These are phyloP conservation scores for Plenodomus lindquistii DNA, from an alignment of 2,329 filamentous ascomycete species.

Conservation along the genomic window DNA sequence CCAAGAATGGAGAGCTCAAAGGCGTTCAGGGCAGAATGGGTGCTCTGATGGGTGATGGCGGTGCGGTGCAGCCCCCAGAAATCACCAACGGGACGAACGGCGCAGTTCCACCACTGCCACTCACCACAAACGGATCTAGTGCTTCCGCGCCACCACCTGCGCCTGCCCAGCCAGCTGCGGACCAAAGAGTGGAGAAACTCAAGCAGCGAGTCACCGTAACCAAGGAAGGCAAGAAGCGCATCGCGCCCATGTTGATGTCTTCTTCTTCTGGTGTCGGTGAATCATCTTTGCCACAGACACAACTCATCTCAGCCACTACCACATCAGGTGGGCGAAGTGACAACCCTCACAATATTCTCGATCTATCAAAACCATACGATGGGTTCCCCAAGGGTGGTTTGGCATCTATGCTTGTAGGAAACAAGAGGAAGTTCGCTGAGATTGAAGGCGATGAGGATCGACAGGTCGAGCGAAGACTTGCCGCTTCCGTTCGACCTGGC, in stretches of 20 bases:
- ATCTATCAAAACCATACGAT: slow-evolving; percentile 92
- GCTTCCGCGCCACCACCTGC: slow-evolving; percentile 37
- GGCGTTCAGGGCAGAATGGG: slow-evolving; percentile 96
- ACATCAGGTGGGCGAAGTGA: slow-evolving; percentile 67
- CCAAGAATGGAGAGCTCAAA: slow-evolving; percentile 86
- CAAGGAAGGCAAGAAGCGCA: slow-evolving; percentile 95
- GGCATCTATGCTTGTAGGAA: slow-evolving; percentile 82
- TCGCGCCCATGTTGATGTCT: slow-evolving; percentile 82
- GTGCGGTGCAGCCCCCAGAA: slow-evolving; percentile 52
- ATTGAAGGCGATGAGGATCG: slow-evolving; percentile 77
- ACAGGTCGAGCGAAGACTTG: slow-evolving; percentile 62
- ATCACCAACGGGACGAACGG: slow-evolving; percentile 61
- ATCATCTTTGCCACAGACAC: slow-evolving; percentile 85
- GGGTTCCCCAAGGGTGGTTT: slow-evolving; percentile 89
- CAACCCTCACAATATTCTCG: slow-evolving; percentile 78
- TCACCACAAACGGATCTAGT: slow-evolving; percentile 51
- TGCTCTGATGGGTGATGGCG: slow-evolving; percentile 89
- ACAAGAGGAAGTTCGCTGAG: slow-evolving; percentile 81
- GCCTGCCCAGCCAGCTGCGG: slow-evolving; percentile 41
- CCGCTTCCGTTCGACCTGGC: slow-evolving; percentile 64
- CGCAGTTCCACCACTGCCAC: slow-evolving; percentile 46
- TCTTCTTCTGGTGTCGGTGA: slow-evolving; percentile 85
- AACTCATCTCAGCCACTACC: slow-evolving; percentile 75
- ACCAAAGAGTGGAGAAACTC: slow-evolving; percentile 68
- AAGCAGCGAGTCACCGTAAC: slow-evolving; percentile 94